These are phyloP conservation scores for Verticillium isaacii DNA, from an alignment of 2,329 filamentous ascomycete species.

Conservation along the genomic window DNA sequence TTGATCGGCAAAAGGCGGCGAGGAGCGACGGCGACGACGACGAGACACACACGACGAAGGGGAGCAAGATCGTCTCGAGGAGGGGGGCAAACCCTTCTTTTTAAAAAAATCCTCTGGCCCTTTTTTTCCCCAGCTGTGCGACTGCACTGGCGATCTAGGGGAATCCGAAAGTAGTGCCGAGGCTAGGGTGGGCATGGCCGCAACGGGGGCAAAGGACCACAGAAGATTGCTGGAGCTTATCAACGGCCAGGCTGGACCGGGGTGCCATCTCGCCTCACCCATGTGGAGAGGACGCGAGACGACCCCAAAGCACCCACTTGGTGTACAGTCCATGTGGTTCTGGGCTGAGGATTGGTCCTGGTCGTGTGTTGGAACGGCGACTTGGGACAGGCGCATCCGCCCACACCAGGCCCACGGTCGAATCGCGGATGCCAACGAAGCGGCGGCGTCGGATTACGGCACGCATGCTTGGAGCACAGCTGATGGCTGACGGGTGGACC, in stretches of 20 bases:
- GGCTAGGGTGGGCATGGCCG: constrained; percentile 2
- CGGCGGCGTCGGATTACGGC: neutral
- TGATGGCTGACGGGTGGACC: neutral
- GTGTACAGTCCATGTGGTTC: neutral
- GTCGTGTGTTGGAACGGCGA: neutral
- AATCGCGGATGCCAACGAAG: neutral
- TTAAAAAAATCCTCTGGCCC: constrained; percentile 7
- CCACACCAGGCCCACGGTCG: neutral
- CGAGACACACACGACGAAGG: constrained; percentile 5
- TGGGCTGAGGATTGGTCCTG: neutral
- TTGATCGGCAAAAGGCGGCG: neutral
- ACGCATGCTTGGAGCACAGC: neutral
- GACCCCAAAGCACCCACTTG: neutral
- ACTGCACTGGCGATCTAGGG: constrained; percentile 5
- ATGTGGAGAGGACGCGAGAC: constrained; percentile 1
- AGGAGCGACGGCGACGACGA: constrained; percentile 4
- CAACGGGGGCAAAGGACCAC: neutral
- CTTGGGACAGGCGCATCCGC: neutral
- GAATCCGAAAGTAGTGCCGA: constrained; percentile 12
- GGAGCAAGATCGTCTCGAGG: neutral
- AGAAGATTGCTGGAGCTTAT: constrained; percentile 11
- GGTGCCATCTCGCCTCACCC: neutral
- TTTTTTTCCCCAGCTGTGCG: constrained; percentile 3
- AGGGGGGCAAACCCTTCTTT: constrained; percentile 9
- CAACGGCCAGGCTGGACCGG: constrained; percentile 8